Evolutionary conservation across 225 moss, liverwort and hornwort genomes (phyloP).

Genomic region (Pseudisothecium myosuroides): DNA sequence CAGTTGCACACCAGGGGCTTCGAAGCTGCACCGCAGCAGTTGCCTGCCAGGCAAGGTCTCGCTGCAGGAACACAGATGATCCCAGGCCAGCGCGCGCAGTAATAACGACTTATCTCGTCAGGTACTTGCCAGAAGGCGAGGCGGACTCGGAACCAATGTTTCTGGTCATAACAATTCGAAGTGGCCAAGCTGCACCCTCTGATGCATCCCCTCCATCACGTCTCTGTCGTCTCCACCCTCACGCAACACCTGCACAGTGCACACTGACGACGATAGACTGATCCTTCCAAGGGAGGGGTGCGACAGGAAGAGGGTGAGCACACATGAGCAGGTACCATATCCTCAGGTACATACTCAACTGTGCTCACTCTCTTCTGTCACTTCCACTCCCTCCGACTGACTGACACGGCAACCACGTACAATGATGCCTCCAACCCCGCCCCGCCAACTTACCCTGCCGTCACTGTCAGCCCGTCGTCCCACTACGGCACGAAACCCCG

Average conservation of each 20-base stretch:
- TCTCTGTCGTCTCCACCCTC: neutral
- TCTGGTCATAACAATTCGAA: neutral
- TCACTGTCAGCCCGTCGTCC: neutral
- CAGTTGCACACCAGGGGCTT: neutral
- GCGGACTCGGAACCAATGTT: neutral
- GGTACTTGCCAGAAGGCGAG: neutral
- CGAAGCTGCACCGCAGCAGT: neutral
- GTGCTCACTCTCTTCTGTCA: constrained; percentile 71
- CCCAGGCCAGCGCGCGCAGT: neutral
- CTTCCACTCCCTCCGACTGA: constrained; percentile 13
- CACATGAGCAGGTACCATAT: constrained; percentile 23
- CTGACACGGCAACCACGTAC: neutral
- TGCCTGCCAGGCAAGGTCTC: neutral
- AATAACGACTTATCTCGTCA: neutral
- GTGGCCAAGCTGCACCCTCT: neutral
- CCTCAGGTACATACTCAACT: constrained; percentile 17
- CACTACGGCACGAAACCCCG: neutral
- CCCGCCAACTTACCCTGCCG: neutral
- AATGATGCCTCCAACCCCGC: neutral
- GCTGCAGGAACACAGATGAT: neutral
- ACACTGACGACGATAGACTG: neutral
- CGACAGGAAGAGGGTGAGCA: constrained; percentile 55
- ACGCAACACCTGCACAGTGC: neutral
- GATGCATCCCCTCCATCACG: neutral
- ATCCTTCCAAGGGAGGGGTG: neutral